A percentile compares a stretch with the other conserved stretches of the same genome.
Evolutionary conservation across 2,329 filamentous ascomycete species (phyloP).

Genomic region (Decorospora gaudefroyi): DNA sequence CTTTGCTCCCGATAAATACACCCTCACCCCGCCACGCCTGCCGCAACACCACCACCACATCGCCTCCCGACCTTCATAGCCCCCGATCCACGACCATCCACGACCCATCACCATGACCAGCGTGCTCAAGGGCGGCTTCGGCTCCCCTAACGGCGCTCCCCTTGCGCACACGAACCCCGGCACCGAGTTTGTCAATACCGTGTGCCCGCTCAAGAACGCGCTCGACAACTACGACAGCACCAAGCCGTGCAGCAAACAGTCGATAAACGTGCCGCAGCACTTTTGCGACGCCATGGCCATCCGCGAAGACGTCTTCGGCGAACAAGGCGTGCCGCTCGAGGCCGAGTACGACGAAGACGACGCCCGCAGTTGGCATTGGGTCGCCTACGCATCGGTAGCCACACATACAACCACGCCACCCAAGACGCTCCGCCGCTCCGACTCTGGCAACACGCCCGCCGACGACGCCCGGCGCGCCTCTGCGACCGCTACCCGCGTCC

Average conservation of each 20-base stretch:
- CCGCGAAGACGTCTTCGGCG: slow-evolving; percentile 62
- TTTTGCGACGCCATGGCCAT: slow-evolving; percentile 62
- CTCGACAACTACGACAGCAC: slow-evolving; percentile 47
- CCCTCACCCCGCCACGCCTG: no score
- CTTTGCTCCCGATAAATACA: not conserved
- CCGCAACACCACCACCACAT: not conserved
- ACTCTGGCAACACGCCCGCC: slow-evolving; percentile 48
- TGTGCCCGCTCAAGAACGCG: slow-evolving; percentile 43
- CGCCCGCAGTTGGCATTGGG: slow-evolving; percentile 79
- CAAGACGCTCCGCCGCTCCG: slow-evolving; percentile 48
- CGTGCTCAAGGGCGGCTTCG: slow-evolving; percentile 30
- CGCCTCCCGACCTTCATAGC: not conserved
- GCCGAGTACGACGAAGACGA: slow-evolving; percentile 85
- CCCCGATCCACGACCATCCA: not conserved
- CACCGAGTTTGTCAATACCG: slow-evolving; percentile 49
- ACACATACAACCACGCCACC: slow-evolving; percentile 47
- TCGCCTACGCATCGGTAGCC: slow-evolving; percentile 71
- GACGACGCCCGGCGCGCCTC: slow-evolving; percentile 44
- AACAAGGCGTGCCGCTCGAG: slow-evolving; percentile 62
- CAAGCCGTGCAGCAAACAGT: slow-evolving; percentile 41
- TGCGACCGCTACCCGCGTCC: slow-evolving; percentile 51
- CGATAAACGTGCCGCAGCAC: slow-evolving; percentile 47
- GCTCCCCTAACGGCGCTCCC: slow-evolving; percentile 21
- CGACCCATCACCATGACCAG: slow-evolving; percentile 19
- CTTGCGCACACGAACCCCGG: slow-evolving; percentile 26